Evolutionary conservation across 2,329 filamentous ascomycete genomes (phyloP), one percentile per base, ranked within the genome.

Genomic region (Colletotrichum sp.): DNA sequence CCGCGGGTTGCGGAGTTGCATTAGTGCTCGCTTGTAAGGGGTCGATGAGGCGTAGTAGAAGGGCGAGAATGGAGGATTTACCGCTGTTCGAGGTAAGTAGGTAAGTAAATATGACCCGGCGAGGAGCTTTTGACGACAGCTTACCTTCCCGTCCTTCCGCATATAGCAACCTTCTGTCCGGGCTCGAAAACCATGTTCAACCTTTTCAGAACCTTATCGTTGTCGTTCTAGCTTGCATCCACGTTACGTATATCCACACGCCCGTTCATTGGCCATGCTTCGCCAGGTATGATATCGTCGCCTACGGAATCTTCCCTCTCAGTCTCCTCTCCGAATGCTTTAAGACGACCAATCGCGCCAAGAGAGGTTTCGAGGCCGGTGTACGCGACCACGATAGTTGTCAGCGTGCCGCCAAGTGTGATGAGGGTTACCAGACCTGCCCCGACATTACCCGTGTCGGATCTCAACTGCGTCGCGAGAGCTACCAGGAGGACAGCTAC

Each of bases 401-500:
- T 69, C 3, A 86, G 38, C 1, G 58, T 70, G 2, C 80, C 76
- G n/a, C 84, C 80, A 64, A 86, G 82, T 6, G 69, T 73, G 77
- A 86, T 82, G 0, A 87, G 78, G 6, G 82, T 80, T 2, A 87
- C 76, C 7, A 87, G 62, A 63, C 80, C 80, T 8, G 82, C 84
- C 43, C 85, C 85, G 1, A 83, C 81, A 55, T 85, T 82, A 0
- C 81, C 84, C 2, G 82, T 77, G 54, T 79, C 82, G 5, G 80
- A 78, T 5, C 79, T 79, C 16, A 85, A 75, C 66, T 84, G 82
- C 0, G 89, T 89, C 0, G 88, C 85, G 1, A 91, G 80, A 4
- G 84, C 79, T 2, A 91, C 84, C 0, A 91, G 78, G 2, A 87
- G 74, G 1, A 87, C 80, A 1, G 88, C 87, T 16, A 91, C 80